Conservation (phyloP, 139 green algal genomes). For the Nannochloris sp. region DNA sequence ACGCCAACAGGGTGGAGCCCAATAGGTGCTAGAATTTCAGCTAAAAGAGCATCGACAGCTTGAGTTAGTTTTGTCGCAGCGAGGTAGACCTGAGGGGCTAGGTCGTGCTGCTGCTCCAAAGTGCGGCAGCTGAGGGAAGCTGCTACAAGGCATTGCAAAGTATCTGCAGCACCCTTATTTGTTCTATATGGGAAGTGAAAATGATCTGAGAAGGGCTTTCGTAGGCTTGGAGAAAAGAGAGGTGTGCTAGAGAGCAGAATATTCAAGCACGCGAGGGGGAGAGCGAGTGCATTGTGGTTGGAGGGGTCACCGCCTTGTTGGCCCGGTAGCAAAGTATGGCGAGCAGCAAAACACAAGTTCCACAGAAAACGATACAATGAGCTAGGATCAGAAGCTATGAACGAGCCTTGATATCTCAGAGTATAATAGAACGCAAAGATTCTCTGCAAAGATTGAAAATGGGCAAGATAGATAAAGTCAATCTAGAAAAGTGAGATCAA, state of each 20-base stretch:
- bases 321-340: too few relatives aligned
- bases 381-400: too few relatives aligned
- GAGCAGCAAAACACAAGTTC: too few relatives aligned
- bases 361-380: too few relatives aligned
- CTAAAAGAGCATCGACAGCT: not conserved
- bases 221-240: not conserved
- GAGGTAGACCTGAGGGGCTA: not conserved
- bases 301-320: too few relatives aligned
- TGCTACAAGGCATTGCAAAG: not conserved
- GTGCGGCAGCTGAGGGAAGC: not conserved
- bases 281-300: too few relatives aligned
- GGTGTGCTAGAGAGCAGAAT: not conserved
- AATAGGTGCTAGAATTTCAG: not conserved
- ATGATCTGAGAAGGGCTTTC: not conserved
- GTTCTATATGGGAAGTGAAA: not conserved
- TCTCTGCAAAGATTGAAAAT: too few relatives aligned
- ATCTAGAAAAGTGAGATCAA: too few relatives aligned
- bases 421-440: too few relatives aligned
- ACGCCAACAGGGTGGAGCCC: not conserved
- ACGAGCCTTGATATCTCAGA: too few relatives aligned
- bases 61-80: not conserved
- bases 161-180: not conserved
- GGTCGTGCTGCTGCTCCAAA: not conserved
- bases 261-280: not conserved
- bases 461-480: too few relatives aligned